Conservation (phyloP, 345 rosid genomes). For the Gossypioides kirkii region DNA sequence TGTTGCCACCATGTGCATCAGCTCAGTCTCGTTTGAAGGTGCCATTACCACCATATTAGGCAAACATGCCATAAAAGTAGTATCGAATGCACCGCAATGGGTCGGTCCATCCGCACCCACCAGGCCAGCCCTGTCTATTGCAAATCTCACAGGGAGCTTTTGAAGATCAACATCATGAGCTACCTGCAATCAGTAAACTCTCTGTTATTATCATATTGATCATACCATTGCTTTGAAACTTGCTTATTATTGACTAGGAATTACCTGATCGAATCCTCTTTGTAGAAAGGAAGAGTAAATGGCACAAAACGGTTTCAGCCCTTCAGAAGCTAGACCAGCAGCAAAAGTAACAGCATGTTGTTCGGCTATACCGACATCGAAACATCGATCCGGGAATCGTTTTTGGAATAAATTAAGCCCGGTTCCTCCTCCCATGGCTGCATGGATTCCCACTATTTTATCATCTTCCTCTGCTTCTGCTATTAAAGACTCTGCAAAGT, state of each 20-base stretch:
- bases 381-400: slow-evolving; percentile 36
- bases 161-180: slow-evolving; percentile 53
- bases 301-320: slow-evolving; percentile 50
- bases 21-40: slow-evolving; percentile 47
- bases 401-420: slow-evolving; percentile 43
- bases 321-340: slow-evolving; percentile 50
- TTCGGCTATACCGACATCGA: slow-evolving; percentile 56
- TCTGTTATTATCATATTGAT: neutral
- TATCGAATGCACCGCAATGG: slow-evolving; percentile 50
- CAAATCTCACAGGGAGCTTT: slow-evolving; percentile 51
- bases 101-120: slow-evolving; percentile 59
- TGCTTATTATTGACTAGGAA: neutral
- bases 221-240: neutral
- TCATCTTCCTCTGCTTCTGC: slow-evolving; percentile 46
- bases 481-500: slow-evolving; percentile 42
- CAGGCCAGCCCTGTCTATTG: slow-evolving; percentile 44
- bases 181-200: slow-evolving; percentile 20
- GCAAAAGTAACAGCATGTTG: slow-evolving; percentile 57
- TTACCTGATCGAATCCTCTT: slow-evolving; percentile 49
- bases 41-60: slow-evolving; percentile 66
- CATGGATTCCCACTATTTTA: slow-evolving; percentile 48
- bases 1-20: slow-evolving; percentile 53
- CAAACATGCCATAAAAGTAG: slow-evolving; percentile 49
- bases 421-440: slow-evolving; percentile 59
- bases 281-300: slow-evolving; percentile 51